Evolutionary conservation across 208 protist species (phyloP).

Genomic region (Leishmania arabica): DNA sequence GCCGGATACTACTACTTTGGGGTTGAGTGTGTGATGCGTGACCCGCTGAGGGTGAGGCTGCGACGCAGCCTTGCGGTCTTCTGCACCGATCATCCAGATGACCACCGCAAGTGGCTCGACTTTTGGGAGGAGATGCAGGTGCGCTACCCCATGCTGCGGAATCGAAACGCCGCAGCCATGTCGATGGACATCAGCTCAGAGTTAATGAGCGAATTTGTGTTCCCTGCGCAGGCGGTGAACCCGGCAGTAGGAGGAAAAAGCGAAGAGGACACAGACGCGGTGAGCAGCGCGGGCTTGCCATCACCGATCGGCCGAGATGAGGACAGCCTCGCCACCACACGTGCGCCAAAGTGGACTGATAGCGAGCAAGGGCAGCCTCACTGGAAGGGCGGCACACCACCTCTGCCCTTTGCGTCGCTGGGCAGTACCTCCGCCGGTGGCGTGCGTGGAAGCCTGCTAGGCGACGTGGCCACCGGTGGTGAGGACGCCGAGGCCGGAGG

Average conservation of each 20-base stretch:
- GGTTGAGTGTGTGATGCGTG: constrained; percentile 33
- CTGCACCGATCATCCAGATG: constrained; percentile 38
- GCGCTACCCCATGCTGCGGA: constrained; percentile 31
- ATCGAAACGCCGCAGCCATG: constrained; percentile 6
- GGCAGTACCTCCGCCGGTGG: not conserved
- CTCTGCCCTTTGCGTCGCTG: not conserved
- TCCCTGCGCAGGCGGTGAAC: not conserved
- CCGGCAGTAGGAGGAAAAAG: not conserved
- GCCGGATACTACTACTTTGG: constrained; percentile 63
- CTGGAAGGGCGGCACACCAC: not conserved
- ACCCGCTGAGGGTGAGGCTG: constrained; percentile 8
- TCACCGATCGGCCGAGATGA: constrained; percentile 16
- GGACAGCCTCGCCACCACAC: constrained; percentile 12
- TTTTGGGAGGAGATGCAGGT: constrained; percentile 48
- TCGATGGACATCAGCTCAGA: constrained; percentile 11
- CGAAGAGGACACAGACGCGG: not conserved
- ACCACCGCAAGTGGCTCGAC: constrained; percentile 43
- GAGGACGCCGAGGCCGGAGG: not conserved
- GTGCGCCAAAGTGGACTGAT: constrained; percentile 1
- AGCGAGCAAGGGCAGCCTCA: not conserved
- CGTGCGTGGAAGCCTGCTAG: not conserved
- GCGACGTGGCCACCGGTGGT: not conserved
- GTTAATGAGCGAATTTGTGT: constrained; percentile 12
- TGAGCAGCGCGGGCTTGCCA: not conserved
- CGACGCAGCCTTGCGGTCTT: constrained; percentile 49